Evolutionary conservation across 2,329 filamentous ascomycete species (phyloP), one percentile per base, ranked within the genome.

Genomic region (Zymoseptoria ardabiliae): DNA sequence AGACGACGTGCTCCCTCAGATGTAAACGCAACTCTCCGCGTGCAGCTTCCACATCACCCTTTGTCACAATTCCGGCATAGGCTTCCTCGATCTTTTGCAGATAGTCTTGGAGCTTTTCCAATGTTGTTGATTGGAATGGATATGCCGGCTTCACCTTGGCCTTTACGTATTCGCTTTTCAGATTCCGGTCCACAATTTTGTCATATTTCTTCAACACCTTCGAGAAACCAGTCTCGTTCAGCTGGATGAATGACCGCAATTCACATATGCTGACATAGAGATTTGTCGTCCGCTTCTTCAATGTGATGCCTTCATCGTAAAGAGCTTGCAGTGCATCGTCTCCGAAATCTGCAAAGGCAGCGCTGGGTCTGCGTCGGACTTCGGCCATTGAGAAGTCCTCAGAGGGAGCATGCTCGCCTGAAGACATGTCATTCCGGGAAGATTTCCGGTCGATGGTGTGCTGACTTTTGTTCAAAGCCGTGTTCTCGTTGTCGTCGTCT

Each of bases 191-290:
- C 59, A 96, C 77, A 59, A 89, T 97, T 79, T 99, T 99, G 81
- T 99, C 94, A 71, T 94, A 99, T 75, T 99, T 99, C 77, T 99
- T 99, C 66, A 97, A 78, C 0, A 96, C 92, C 76, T 99, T 99
- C 70, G 87, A 85, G 76, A 99, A 99, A 11, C 94, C 94, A 0
- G 94, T 99, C 76, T 89, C 89, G 80, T 99, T 99, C 63, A 99
- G 84, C 77, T 97, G 93, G 58, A 92, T 87, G 71, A 92, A 99
- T 1, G 93, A 97, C 72, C 96, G 95, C 69, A 99, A 84, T 74
- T 97, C 94, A 76, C 93, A 97, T 19, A 97, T 79, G 65, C 90
- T 89, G 52, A 99, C 94, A 71, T 97, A 99, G 61, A 92, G 80
- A 71, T 86, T 86, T 65, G 96, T 85, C 58, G 91, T 88, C 57